These are phyloP conservation scores for Fonsecaea monophora DNA, from an alignment of 2,329 filamentous ascomycete genomes.

Conservation along the genomic window DNA sequence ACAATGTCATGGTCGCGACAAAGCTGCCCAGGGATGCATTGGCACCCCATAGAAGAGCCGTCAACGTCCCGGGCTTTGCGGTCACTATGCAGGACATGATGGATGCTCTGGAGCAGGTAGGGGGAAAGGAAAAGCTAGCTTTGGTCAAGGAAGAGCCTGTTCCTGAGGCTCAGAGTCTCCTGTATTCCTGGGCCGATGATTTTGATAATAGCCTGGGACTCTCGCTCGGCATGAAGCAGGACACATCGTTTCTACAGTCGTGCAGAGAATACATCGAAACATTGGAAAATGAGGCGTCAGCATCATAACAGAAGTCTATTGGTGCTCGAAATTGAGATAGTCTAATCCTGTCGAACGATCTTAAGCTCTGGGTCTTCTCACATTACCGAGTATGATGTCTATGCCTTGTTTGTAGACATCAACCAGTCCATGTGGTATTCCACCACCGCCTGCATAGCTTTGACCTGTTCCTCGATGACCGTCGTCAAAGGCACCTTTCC, in stretches of 20 bases:
- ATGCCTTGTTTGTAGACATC: constrained; percentile 49
- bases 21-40: constrained; percentile 50
- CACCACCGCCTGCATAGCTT: constrained; percentile 62
- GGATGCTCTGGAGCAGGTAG: constrained; percentile 60
- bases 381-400: background rate
- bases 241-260: constrained; percentile 60
- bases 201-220: constrained; percentile 61
- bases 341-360: too few species aligned
- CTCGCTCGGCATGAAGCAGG: constrained; percentile 58
- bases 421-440: constrained; percentile 64
- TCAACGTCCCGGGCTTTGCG: constrained; percentile 63
- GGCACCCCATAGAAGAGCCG: constrained; percentile 54
- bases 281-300: constrained; percentile 11
- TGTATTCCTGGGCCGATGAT: constrained; percentile 62
- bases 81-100: constrained; percentile 63
- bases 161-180: constrained; percentile 57
- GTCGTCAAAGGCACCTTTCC: constrained; percentile 60
- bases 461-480: constrained; percentile 62
- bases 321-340: too few species aligned
- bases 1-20: constrained; percentile 60
- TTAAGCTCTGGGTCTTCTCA: too few species aligned
- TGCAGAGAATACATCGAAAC: constrained; percentile 61
- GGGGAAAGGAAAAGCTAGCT: constrained; percentile 58
- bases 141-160: constrained; percentile 60
- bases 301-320: background rate